These are phyloP conservation scores for Lepidium didymum DNA, from an alignment of 345 rosid genomes.

Conservation along the genomic window DNA sequence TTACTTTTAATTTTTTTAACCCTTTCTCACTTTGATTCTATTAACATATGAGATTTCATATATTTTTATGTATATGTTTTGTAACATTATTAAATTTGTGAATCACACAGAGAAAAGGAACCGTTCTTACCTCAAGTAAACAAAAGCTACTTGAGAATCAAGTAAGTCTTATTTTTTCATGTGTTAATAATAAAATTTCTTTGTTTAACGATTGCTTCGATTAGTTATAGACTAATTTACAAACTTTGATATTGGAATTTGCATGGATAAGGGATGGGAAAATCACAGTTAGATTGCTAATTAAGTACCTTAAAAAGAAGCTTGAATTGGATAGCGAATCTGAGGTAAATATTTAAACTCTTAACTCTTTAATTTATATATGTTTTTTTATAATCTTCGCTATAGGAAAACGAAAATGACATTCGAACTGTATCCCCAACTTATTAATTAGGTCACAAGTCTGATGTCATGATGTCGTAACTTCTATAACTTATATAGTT, in stretches of 20 bases:
- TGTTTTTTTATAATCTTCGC: background rate
- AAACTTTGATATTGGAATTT: conserved; percentile 3
- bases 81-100: background rate
- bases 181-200: background rate
- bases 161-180: conserved; percentile 38
- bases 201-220: conserved; percentile 4
- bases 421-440: conserved; percentile 20
- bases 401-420: conserved; percentile 22
- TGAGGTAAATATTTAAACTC: conserved; percentile 51
- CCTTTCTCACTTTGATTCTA: background rate
- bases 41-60: no score
- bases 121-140: conserved; percentile 89
- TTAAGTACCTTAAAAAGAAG: conserved; percentile 89
- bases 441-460: conserved; percentile 27
- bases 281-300: conserved; percentile 83
- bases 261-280: conserved; percentile 69
- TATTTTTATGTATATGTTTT: background rate
- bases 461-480: conserved; percentile 28
- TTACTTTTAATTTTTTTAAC: background rate
- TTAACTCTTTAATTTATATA: conserved; percentile 1
- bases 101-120: conserved; percentile 62
- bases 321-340: conserved; percentile 82
- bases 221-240: background rate
- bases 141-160: conserved; percentile 96
- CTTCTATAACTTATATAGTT: background rate